phyloP scores from a whole-genome alignment of 2,329 filamentous ascomycete genomes.

The Aspergillus tamarii region DNA sequence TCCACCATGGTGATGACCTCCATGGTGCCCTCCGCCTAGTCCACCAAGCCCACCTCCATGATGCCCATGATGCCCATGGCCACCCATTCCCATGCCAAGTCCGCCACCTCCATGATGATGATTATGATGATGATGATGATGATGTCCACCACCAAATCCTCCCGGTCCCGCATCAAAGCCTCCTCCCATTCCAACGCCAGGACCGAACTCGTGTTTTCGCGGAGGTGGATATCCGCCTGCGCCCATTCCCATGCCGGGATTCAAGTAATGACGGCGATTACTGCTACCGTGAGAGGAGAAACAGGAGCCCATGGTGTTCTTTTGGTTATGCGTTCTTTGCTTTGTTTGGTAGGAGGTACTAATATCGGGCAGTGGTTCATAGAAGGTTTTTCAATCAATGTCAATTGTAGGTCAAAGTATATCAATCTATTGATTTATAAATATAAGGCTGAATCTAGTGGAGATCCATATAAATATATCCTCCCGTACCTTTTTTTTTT shows the following conservation, averaged over 20 bases:
- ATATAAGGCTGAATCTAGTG: background rate
- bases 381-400: background rate
- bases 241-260: background rate
- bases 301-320: background rate
- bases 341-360: background rate
- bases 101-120: too few relatives aligned
- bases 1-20: background rate
- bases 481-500: background rate
- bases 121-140: too few relatives aligned
- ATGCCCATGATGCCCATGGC: background rate
- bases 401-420: background rate
- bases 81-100: too few relatives aligned
- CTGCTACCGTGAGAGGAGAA: background rate
- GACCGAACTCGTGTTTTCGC: background rate
- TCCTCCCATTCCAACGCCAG: background rate
- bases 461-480: background rate
- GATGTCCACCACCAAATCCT: background rate
- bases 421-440: background rate
- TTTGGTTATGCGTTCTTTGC: too few relatives aligned
- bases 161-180: background rate
- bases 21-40: background rate
- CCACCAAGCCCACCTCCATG: background rate
- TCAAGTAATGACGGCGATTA: background rate
- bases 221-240: background rate
- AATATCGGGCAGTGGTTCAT: background rate